Percentiles rank a stretch among this genome's conserved stretches.
These are phyloP conservation scores for Orbilia blumenaviensis DNA, from an alignment of 2,329 filamentous ascomycete species.

Conservation along the genomic window DNA sequence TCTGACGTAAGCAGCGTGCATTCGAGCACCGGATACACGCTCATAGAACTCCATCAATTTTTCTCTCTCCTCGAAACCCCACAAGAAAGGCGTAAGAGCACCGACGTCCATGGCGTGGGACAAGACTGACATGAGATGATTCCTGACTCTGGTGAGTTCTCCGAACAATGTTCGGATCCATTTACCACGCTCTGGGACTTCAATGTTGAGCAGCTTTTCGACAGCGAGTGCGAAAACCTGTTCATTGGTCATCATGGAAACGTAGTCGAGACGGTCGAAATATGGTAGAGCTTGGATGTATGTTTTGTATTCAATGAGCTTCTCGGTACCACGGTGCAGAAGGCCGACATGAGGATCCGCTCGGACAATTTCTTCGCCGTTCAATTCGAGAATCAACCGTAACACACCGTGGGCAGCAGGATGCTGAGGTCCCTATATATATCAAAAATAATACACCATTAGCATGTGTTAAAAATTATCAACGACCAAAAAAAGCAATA, in stretches of 20 bases:
- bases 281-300: conserved; percentile 98
- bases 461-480: neutral
- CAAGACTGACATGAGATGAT: conserved; percentile 97
- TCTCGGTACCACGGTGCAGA: conserved; percentile 96
- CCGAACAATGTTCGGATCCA: conserved; percentile 96
- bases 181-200: conserved; percentile 94
- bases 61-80: conserved; percentile 99
- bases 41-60: conserved; percentile 99
- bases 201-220: conserved; percentile 96
- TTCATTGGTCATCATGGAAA: conserved; percentile 99
- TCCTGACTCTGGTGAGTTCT: conserved; percentile 91
- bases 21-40: conserved; percentile 95
- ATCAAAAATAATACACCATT: neutral
- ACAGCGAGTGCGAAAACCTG: conserved; percentile 95
- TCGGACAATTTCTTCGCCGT: conserved; percentile 95
- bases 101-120: conserved; percentile 77
- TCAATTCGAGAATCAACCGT: conserved; percentile 95
- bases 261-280: conserved; percentile 98
- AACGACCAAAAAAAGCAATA: neutral
- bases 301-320: conserved; percentile 99
- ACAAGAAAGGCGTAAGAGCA: conserved; percentile 96
- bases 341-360: conserved; percentile 96
- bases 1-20: conserved; percentile 95
- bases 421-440: conserved; percentile 80
- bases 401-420: conserved; percentile 98